Conservation (phyloP, 306 rosid genomes). For the Sesbania bispinosa region DNA sequence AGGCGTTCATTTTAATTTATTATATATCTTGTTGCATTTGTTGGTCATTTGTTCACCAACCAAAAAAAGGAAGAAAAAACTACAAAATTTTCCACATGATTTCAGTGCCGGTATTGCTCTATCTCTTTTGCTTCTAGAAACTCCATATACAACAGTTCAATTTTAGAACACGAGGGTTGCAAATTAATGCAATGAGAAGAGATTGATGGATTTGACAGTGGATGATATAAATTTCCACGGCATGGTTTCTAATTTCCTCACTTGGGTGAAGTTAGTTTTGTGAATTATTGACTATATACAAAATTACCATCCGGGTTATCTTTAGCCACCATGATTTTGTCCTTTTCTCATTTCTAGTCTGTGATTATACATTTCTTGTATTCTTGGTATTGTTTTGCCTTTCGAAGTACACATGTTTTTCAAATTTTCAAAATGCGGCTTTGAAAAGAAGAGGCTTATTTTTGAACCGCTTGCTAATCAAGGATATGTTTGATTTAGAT, state of each 20-base stretch:
- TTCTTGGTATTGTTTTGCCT: too few relatives aligned
- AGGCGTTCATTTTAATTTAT: background rate
- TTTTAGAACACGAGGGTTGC: background rate
- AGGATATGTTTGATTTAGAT: too few relatives aligned
- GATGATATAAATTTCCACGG: conserved; percentile 14
- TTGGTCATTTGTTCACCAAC: conserved; percentile 70
- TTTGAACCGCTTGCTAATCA: too few relatives aligned
- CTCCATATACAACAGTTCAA: background rate
- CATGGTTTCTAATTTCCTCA: conserved; percentile 13
- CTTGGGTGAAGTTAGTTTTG: conserved; percentile 33
- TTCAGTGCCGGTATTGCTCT: conserved; percentile 27
- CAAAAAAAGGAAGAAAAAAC: conserved; percentile 29
- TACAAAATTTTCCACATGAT: conserved; percentile 18
- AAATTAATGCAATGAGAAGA: background rate
- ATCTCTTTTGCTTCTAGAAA: conserved; percentile 41
- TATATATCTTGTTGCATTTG: conserved; percentile 14
- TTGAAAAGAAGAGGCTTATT: too few relatives aligned
- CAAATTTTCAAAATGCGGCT: too few relatives aligned
- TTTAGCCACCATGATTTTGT: background rate
- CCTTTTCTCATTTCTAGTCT: background rate
- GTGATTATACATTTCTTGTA: background rate
- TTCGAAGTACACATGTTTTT: too few relatives aligned
- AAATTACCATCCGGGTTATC: background rate
- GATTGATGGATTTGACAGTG: conserved; percentile 23
- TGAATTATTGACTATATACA: conserved; percentile 15